Percentiles rank a stretch among this genome's conserved stretches.
Conservation (phyloP, 768 basidiomycete species). For the Agaricus bisporus region DNA sequence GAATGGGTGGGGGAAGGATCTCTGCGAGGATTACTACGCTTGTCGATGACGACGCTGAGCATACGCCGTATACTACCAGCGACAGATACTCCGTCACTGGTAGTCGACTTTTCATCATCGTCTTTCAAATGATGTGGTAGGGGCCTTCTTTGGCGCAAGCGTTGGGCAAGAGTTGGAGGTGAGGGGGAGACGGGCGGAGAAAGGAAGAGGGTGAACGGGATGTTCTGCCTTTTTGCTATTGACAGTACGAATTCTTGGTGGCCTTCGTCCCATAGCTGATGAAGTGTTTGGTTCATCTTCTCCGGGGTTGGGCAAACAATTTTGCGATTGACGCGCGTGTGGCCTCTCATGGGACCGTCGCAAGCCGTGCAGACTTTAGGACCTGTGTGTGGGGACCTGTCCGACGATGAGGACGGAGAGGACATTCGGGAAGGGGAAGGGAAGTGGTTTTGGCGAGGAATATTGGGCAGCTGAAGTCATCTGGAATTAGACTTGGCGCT, state of each 20-base stretch:
- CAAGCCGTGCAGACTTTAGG: background rate
- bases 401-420: background rate
- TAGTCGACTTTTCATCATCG: background rate
- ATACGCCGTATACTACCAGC: constrained; percentile 1
- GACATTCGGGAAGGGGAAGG: background rate
- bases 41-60: constrained; percentile 4
- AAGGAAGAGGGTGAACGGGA: background rate
- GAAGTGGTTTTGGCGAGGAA: no score
- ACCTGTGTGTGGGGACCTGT: background rate
- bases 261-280: constrained; percentile 6
- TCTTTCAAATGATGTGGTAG: background rate
- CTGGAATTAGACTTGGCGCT: no score
- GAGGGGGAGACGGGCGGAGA: background rate
- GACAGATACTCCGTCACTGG: background rate
- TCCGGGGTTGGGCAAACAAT: constrained; percentile 1
- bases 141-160: background rate
- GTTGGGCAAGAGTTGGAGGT: background rate
- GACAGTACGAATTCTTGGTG: constrained; percentile 3
- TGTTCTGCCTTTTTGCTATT: background rate
- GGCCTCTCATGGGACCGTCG: constrained; percentile 3
- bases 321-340: constrained; percentile 1
- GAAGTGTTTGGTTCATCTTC: background rate
- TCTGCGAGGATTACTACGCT: background rate
- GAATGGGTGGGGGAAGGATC: background rate
- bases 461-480: no score